Conservation (phyloP, 345 rosid species). For the Abelmoschus esculentus region DNA sequence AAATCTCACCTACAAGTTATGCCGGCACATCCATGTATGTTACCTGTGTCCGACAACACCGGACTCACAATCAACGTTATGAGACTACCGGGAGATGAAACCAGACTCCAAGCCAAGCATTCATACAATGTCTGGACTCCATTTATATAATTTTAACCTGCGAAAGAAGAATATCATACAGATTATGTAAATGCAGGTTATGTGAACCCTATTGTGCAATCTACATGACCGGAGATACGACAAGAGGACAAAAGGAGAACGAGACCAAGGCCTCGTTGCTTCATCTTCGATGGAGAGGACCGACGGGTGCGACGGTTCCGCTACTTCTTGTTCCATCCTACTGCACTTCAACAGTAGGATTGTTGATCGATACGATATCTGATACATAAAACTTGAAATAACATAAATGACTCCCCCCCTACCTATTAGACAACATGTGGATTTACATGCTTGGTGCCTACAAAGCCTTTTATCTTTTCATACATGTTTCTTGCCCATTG, state of each 20-base stretch:
- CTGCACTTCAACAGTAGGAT: not conserved
- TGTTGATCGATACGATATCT: too few relatives aligned
- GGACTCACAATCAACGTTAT: not conserved
- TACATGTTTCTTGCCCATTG: not conserved
- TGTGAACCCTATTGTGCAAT: slow-evolving; percentile 17
- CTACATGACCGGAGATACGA: slow-evolving; percentile 62
- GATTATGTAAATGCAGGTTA: not conserved
- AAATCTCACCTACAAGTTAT: too few relatives aligned
- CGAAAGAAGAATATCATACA: not conserved
- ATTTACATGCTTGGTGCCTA: not conserved
- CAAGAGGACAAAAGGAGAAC: slow-evolving; percentile 66
- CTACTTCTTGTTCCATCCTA: slow-evolving; percentile 23
- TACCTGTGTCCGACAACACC: not conserved
- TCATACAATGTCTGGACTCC: too few relatives aligned
- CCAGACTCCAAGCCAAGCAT: too few relatives aligned
- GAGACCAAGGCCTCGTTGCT: slow-evolving; percentile 82
- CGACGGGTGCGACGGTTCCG: slow-evolving; percentile 49
- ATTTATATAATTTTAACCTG: too few relatives aligned
- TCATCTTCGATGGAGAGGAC: slow-evolving; percentile 77
- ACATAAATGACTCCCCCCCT: too few relatives aligned
- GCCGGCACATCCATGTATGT: too few relatives aligned
- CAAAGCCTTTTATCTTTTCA: not conserved
- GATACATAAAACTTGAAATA: too few relatives aligned
- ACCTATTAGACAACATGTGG: not conserved
- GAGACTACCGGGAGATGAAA: not conserved